A percentile compares a stretch with the other conserved stretches of the same genome.
Conservation (phyloP, 805 yeast species). For the Zygoascus tannicola region DNA sequence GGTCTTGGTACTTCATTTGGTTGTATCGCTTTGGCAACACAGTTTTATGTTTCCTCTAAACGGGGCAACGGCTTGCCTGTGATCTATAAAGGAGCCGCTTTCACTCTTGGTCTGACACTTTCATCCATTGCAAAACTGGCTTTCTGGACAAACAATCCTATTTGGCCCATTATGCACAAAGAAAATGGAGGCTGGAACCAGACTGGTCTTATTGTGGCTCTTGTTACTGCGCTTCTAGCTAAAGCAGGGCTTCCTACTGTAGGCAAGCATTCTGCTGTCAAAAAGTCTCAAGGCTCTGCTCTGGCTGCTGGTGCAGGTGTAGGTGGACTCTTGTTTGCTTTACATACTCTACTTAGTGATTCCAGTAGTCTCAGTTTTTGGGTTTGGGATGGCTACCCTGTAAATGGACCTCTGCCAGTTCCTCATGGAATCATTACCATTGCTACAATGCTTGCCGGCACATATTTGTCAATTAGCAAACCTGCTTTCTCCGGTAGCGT, state of each 20-base stretch:
- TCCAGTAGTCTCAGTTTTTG: constrained; percentile 80
- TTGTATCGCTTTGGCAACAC: constrained; percentile 48
- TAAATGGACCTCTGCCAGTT: constrained; percentile 78
- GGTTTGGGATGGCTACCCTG: constrained; percentile 95
- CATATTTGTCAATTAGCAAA: constrained; percentile 35
- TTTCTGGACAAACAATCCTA: constrained; percentile 78
- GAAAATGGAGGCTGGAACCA: constrained; percentile 81
- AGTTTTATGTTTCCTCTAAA: constrained; percentile 28
- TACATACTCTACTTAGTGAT: constrained; percentile 71
- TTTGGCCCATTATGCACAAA: constrained; percentile 90
- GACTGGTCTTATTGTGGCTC: constrained; percentile 56
- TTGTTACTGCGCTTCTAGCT: constrained; percentile 55
- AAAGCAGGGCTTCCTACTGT: constrained; percentile 13
- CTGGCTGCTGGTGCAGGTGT: constrained; percentile 55
- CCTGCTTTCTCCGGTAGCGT: constrained; percentile 22
- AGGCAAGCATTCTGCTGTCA: not conserved
- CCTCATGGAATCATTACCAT: constrained; percentile 67
- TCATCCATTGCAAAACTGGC: constrained; percentile 70
- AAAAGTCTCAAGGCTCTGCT: not conserved
- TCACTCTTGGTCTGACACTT: constrained; percentile 60
- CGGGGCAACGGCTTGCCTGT: constrained; percentile 20
- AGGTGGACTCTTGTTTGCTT: constrained; percentile 64
- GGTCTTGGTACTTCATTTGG: constrained; percentile 61
- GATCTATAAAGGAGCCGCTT: constrained; percentile 44
- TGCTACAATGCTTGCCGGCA: constrained; percentile 49